Evolutionary conservation across 257 asterid species (phyloP), one percentile per base, ranked within the genome.

Genomic region (Solanum corneliomulleri): DNA sequence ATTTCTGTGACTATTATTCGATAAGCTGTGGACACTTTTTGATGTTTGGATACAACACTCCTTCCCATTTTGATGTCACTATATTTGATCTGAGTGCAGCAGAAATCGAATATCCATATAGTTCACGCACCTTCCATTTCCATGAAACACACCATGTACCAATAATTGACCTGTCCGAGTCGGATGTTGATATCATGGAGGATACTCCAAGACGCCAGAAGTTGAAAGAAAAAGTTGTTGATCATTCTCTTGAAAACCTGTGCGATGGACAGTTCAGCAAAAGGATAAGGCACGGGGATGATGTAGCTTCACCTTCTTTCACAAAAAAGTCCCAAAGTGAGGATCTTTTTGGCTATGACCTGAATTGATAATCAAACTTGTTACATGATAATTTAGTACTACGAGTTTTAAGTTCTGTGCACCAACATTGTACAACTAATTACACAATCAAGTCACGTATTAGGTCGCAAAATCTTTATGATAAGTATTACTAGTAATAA

Each of bases 21-120:
- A 37, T 74, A 74, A 75, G 56, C 33, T 21, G 33, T 23, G 82
- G 56, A 0, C 20, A 75, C 82, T 39, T 75, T 75, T 75, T 75
- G 66, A 20, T 20, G 66, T 58, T 58, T 2, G 66, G 66, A 58
- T 58, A 58, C 66, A 58, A 20, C 21, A 21, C 21, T n/a, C 64
- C 33, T 75, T 75, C 82, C 3, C 33, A 75, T 75, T 75, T 39
- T 41, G 13, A 23, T 75, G 56, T 75, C 23, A 75, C 33, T 41
- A 75, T 75, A 75, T 75, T 75, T 75, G 82, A 75, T 41, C 7
- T 23, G 14, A 66, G 77, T 37, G 90, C 90, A 33, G 23, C 83
- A 1, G 96, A 92, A 86, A 90, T 92, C 0, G 88, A 91, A 33
- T 89, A 93, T 84, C 82, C 82, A 20, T 75, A 41, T 27, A 37